Evolutionary conservation across 1,139 yeast species (phyloP).

Genomic region (Geotrichum histeridarum): DNA sequence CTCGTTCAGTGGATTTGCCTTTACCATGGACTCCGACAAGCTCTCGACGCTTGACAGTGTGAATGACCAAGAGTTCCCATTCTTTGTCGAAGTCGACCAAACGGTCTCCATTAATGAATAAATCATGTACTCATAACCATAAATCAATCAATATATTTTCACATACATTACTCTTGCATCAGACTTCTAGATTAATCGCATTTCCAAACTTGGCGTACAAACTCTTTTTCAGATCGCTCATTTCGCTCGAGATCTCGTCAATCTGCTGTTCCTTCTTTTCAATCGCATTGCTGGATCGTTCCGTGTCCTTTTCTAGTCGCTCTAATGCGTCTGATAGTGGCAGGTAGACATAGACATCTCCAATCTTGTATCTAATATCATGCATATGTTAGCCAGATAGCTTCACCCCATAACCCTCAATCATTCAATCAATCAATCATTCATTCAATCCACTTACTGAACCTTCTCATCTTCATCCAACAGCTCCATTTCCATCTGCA

Average conservation of each 20-base stretch:
- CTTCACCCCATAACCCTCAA: not conserved
- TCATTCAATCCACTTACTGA: conserved; percentile 26
- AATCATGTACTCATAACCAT: not conserved
- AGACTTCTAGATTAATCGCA: conserved; percentile 70
- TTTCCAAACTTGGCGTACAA: conserved; percentile 87
- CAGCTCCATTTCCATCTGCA: conserved; percentile 76
- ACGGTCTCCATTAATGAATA: conserved; percentile 26
- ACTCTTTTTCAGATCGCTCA: conserved; percentile 59
- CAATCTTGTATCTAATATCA: conserved; percentile 57
- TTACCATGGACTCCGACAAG: conserved; percentile 21
- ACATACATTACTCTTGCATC: conserved; percentile 25
- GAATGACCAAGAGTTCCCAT: conserved; percentile 36
- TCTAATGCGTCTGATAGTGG: conserved; percentile 61
- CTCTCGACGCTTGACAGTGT: conserved; percentile 28
- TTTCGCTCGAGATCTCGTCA: conserved; percentile 49
- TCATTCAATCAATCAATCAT: no score
- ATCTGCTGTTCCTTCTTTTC: conserved; percentile 45
- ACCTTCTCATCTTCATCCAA: conserved; percentile 67
- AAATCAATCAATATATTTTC: conserved; percentile 20
- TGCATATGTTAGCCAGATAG: not conserved
- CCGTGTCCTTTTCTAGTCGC: conserved; percentile 58
- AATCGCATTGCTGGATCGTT: conserved; percentile 48
- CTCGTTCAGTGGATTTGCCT: conserved; percentile 11
- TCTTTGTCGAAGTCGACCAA: conserved; percentile 41
- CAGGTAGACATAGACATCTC: conserved; percentile 70